phyloP scores from a whole-genome alignment of 164 flowering plant species.

The Piper longum region DNA sequence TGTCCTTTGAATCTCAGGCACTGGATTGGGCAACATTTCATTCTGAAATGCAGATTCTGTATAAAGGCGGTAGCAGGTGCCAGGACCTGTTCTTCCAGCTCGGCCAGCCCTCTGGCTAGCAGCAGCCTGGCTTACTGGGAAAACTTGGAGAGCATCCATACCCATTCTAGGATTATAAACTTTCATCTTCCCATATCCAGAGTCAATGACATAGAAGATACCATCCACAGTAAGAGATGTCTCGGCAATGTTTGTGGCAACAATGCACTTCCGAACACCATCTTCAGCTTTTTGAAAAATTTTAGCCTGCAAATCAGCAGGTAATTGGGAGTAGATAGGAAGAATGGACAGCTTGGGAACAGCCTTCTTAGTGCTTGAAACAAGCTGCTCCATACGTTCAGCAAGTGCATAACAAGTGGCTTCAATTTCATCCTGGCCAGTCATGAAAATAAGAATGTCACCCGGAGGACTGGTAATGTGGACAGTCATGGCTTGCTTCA shows the following conservation, averaged over 20 bases:
- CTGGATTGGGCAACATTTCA: slow-evolving; percentile 80
- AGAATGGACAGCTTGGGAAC: slow-evolving; percentile 73
- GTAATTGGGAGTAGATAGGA: slow-evolving; percentile 96
- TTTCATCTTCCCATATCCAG: slow-evolving; percentile 90
- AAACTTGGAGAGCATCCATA: slow-evolving; percentile 92
- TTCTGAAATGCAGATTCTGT: slow-evolving; percentile 72
- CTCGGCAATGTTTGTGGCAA: slow-evolving; percentile 97
- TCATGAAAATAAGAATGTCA: slow-evolving; percentile 93
- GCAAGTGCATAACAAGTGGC: slow-evolving; percentile 85
- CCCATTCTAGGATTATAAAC: slow-evolving; percentile 92
- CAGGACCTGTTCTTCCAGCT: slow-evolving; percentile 96
- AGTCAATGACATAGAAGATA: slow-evolving; percentile 78
- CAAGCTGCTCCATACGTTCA: slow-evolving; percentile 83
- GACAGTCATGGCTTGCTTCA: slow-evolving; percentile 88
- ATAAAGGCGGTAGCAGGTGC: slow-evolving; percentile 73
- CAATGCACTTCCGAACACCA: slow-evolving; percentile 93
- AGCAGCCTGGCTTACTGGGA: slow-evolving; percentile 84
- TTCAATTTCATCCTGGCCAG: slow-evolving; percentile 99
- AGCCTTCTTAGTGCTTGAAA: slow-evolving; percentile 44
- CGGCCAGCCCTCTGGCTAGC: slow-evolving; percentile 94
- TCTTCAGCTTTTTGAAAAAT: slow-evolving; percentile 92
- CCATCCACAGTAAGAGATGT: slow-evolving; percentile 96
- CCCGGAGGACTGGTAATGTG: slow-evolving; percentile 91
- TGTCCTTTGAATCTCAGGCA: slow-evolving; percentile 88
- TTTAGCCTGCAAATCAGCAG: slow-evolving; percentile 92